A percentile compares a stretch with the other conserved stretches of the same genome.
Evolutionary conservation across 2,329 filamentous ascomycete genomes (phyloP).

Genomic region (Dendryphion nanum): DNA sequence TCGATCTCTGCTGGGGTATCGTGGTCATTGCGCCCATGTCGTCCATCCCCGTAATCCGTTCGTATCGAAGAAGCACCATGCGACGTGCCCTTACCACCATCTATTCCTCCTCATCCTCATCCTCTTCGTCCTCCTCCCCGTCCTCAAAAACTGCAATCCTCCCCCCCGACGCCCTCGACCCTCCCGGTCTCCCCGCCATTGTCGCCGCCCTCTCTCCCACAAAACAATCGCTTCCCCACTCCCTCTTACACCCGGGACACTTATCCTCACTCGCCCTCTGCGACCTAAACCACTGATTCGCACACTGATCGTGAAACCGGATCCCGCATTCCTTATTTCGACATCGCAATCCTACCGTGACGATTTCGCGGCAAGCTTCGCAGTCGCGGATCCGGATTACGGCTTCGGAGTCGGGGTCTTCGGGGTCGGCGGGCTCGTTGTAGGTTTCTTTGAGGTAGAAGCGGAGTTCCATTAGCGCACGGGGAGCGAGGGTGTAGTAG

Average conservation of each 20-base stretch:
- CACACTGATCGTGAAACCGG: conserved; percentile 35
- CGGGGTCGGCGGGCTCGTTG: conserved; percentile 67
- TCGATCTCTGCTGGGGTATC: no score
- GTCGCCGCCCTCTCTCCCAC: conserved; percentile 36
- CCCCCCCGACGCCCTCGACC: no score
- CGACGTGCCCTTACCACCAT: no score
- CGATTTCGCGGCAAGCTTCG: conserved; percentile 82
- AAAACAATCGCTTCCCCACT: conserved; percentile 53
- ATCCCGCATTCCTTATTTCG: conserved; percentile 26
- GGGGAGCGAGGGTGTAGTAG: conserved; percentile 74
- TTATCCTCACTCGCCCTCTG: conserved; percentile 14
- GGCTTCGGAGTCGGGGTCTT: conserved; percentile 48
- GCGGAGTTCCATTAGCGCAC: conserved; percentile 80
- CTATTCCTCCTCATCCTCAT: no score
- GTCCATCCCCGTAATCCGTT: no score
- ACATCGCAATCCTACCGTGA: conserved; percentile 61
- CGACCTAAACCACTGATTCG: conserved; percentile 27
- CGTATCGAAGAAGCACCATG: no score
- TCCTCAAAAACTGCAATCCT: no score
- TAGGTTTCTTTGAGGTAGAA: conserved; percentile 86
- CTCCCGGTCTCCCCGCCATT: no score
- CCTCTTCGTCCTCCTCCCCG: no score
- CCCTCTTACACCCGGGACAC: conserved; percentile 32
- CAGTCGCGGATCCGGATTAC: conserved; percentile 76
- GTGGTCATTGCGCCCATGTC: no score